phyloP scores from a whole-genome alignment of 2,329 filamentous ascomycete genomes.

The Lasiodiplodia theobromae region DNA sequence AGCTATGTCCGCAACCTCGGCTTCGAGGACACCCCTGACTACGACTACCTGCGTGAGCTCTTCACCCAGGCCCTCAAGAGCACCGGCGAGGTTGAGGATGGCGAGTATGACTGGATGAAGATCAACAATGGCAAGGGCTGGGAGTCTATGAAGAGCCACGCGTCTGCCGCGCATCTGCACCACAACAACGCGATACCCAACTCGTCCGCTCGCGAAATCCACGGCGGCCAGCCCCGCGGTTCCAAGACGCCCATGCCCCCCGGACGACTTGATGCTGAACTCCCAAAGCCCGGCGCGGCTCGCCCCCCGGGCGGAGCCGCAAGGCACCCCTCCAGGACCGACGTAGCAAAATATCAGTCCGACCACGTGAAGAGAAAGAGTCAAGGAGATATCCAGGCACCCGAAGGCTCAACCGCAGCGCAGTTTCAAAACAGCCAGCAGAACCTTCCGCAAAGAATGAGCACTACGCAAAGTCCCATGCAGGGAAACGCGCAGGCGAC shows the following conservation, averaged over 20 bases:
- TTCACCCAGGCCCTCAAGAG: constrained; percentile 97
- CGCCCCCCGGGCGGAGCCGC: constrained; percentile 47
- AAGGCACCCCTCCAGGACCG: constrained; percentile 29
- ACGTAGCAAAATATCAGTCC: constrained; percentile 42
- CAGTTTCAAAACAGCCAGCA: constrained; percentile 96
- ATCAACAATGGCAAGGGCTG: constrained; percentile 91
- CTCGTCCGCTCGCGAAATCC: constrained; percentile 83
- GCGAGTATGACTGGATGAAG: constrained; percentile 99
- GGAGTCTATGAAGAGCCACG: constrained; percentile 78
- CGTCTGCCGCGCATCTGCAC: constrained; percentile 77
- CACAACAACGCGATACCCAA: constrained; percentile 80
- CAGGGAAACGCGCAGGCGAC: constrained; percentile 65
- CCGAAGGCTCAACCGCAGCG: constrained; percentile 89
- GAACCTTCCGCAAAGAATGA: constrained; percentile 72
- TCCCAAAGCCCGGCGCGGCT: constrained; percentile 68
- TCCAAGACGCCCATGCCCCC: constrained; percentile 57
- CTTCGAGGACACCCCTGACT: constrained; percentile 98
- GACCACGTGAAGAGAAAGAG: constrained; percentile 69
- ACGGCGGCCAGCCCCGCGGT: constrained; percentile 73
- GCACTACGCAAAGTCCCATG: constrained; percentile 50
- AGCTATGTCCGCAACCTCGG: constrained; percentile 97
- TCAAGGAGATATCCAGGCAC: constrained; percentile 80
- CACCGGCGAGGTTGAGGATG: constrained; percentile 92
- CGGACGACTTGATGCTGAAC: constrained; percentile 55
- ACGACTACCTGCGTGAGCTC: constrained; percentile 94